A percentile compares a stretch with the other conserved stretches of the same genome.
Conservation (phyloP, 768 basidiomycete species). For the Boletus speciosus region DNA sequence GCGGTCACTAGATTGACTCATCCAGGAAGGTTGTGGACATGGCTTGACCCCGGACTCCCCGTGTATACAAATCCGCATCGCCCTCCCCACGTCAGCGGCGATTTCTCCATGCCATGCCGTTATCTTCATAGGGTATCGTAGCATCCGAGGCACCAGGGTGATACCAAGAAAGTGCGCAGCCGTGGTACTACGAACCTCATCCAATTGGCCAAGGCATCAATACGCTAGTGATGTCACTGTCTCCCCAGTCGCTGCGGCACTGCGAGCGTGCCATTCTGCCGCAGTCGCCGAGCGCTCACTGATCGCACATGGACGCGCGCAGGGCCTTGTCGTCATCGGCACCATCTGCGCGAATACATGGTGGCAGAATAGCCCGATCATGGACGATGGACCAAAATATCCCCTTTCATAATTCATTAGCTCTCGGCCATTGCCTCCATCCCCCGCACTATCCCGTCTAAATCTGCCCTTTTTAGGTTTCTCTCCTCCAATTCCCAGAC, state of each 20-base stretch:
- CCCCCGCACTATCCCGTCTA: neutral
- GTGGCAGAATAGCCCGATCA: neutral
- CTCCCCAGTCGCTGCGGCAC: neutral
- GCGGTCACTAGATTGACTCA: neutral
- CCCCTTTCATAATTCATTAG: neutral
- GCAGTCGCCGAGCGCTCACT: neutral
- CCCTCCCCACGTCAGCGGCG: neutral
- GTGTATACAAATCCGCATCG: neutral
- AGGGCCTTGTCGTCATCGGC: neutral
- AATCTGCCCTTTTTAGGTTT: neutral
- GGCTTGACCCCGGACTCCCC: conserved; percentile 16
- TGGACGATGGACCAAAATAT: neutral
- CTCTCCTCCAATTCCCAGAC: conserved; percentile 1
- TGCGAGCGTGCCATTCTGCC: neutral
- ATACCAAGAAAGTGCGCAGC: neutral
- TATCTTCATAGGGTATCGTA: conserved; percentile 17
- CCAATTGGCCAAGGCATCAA: neutral
- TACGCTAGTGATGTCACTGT: neutral
- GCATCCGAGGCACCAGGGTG: conserved; percentile 7
- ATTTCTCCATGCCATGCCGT: conserved; percentile 7
- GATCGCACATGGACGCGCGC: neutral
- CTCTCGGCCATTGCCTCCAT: neutral
- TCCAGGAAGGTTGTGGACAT: neutral
- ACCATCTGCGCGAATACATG: conserved; percentile 1
- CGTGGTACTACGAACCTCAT: neutral